A percentile compares a stretch with the other conserved stretches of the same genome.
Evolutionary conservation across 257 asterid species (phyloP).

Genomic region (Solanum stenotomum): DNA sequence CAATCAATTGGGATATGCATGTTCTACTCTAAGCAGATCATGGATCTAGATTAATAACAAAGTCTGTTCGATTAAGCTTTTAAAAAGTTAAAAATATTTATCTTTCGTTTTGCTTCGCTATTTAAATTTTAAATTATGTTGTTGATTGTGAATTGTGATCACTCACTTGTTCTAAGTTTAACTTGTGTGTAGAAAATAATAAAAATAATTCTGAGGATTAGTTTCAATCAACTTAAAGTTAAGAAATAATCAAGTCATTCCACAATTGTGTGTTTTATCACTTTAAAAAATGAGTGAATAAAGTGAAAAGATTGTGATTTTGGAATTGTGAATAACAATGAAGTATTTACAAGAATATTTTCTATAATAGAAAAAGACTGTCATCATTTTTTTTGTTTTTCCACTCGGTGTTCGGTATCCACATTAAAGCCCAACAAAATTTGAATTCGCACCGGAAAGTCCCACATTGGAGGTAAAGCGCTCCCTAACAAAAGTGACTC

Average conservation of each 20-base stretch:
- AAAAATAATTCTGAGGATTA: background rate
- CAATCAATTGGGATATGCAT: background rate
- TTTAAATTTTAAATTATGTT: background rate
- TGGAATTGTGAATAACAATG: background rate
- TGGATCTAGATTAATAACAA: background rate
- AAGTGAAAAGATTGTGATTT: background rate
- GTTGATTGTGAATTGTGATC: background rate
- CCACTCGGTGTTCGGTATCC: too few relatives aligned
- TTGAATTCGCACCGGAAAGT: accelerated
- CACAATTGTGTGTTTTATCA: background rate
- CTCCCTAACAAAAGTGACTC: too few relatives aligned
- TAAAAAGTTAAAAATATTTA: background rate
- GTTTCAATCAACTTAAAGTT: background rate
- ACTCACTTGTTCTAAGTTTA: background rate
- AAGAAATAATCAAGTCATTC: background rate
- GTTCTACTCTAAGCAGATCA: too few relatives aligned
- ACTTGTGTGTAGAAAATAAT: background rate
- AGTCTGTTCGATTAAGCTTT: background rate
- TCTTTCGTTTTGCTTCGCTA: accelerated
- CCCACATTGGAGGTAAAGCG: too few relatives aligned
- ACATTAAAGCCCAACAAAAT: too few relatives aligned
- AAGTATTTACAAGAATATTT: background rate
- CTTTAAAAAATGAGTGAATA: background rate
- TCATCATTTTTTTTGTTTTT: background rate
- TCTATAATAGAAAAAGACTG: background rate